Evolutionary conservation across 2,329 filamentous ascomycete species (phyloP).

Genomic region (Paraconiothyrium sp.): DNA sequence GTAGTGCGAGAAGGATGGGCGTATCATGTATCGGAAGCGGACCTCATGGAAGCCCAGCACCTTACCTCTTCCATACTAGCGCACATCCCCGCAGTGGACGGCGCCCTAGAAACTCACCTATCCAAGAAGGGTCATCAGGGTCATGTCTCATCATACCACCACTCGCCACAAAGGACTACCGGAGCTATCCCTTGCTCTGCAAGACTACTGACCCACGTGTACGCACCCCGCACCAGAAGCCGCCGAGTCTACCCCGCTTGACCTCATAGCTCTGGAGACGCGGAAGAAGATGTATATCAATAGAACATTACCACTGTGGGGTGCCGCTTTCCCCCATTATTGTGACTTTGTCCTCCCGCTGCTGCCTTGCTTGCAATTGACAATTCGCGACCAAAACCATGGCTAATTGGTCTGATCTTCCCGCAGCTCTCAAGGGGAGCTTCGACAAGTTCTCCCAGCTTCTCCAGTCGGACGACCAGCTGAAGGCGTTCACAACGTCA

Average conservation of each 20-base stretch:
- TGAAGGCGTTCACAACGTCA: slow-evolving; percentile 48
- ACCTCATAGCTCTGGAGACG: slow-evolving; percentile 30
- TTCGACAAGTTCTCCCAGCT: slow-evolving; percentile 43
- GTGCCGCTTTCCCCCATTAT: slow-evolving; percentile 2
- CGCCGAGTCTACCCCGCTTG: slow-evolving; percentile 37
- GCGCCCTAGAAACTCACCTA: slow-evolving; percentile 1
- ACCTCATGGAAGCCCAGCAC: slow-evolving; percentile 1
- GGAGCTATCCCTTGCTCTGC: slow-evolving; percentile 17
- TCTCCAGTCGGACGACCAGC: slow-evolving; percentile 44
- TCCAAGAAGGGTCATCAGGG: slow-evolving; percentile 4
- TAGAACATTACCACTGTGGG: not conserved
- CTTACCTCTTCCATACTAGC: slow-evolving; percentile 3
- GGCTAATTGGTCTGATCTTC: slow-evolving; percentile 47
- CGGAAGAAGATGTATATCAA: slow-evolving; percentile 23
- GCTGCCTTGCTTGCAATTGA: not conserved
- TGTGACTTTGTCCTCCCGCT: not conserved
- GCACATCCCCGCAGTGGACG: slow-evolving; percentile 9
- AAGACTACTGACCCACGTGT: slow-evolving; percentile 36
- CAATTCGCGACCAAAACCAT: slow-evolving; percentile 23
- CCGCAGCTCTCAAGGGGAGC: slow-evolving; percentile 42
- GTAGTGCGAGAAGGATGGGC: not conserved
- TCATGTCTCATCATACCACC: not conserved
- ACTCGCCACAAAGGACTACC: slow-evolving; percentile 17
- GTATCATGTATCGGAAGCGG: slow-evolving; percentile 12
- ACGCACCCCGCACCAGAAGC: slow-evolving; percentile 34